Base-by-base conservation (phyloP, 1,284 basidiomycete genomes). In the Leccinum holopus region DNA sequence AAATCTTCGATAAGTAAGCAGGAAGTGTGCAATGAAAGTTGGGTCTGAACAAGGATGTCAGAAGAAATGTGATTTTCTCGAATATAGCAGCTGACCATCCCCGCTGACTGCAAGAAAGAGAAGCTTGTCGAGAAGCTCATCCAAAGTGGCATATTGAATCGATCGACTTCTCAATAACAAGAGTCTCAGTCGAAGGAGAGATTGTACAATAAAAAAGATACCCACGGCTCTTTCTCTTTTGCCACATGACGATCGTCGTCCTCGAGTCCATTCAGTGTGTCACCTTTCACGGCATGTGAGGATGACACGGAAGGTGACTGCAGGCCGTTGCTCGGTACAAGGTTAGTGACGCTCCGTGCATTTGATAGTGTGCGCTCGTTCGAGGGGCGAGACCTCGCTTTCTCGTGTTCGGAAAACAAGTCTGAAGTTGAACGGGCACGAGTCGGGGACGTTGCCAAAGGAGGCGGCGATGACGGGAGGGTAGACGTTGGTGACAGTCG, bases 1-100 rank as follows among this genome's bases (percentile, higher is more conserved):
- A 72, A 93, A 93, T 64, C 89, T 81, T 39, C 91, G 87, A 72
- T 90, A 92, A 11, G 90, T 92, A 41, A 93, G 81, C 57, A 93
- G 79, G 73, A 93, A 92, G 73, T 92, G 86, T 2, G 84, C 85
- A 33, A 91, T 84, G 70, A 86, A 93, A 5, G 84, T 81, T 12
- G 88, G 83, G 74, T 93, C 91, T 92, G 62, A 25, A 59, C 57
- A 63, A 58, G 49, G 49, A 62, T 14, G 37, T 61, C 60, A 69
- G 59, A 61, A 63, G 55, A 28, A 35, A 64, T 61, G 54, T 60
- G 41, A 57, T 55, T 21, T 35, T 18, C 33, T 39, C 37, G 44
- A 44, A 35, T 49, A 44, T 7, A 14, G 32, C 12, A 63, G 65
- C 85, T 66, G 66, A 92, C 90, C 91, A 72, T 92, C 90, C 55